A percentile compares a stretch with the other conserved stretches of the same genome.
phyloP scores from a whole-genome alignment of 2,329 filamentous ascomycete genomes.

The Cladophialophora immunda region DNA sequence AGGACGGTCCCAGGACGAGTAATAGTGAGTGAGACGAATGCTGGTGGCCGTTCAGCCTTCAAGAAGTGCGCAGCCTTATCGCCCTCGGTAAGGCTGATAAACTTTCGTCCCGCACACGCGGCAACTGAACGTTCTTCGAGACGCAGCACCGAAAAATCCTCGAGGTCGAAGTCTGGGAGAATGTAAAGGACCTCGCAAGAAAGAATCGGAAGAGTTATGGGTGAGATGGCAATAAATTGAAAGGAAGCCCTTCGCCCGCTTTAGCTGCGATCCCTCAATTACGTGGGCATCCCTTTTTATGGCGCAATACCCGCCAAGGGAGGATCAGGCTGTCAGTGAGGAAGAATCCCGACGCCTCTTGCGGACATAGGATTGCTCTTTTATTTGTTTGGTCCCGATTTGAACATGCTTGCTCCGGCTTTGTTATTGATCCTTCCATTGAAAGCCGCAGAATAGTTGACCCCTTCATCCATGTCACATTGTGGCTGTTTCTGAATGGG shows the following conservation, averaged over 20 bases:
- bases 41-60: not conserved
- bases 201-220: not conserved
- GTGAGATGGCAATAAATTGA: not conserved
- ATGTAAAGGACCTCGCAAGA: not conserved
- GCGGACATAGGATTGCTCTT: not conserved
- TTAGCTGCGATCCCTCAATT: not conserved
- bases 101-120: not conserved
- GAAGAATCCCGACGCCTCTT: not conserved
- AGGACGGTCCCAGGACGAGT: not conserved
- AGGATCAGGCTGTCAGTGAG: conserved; percentile 1
- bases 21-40: not conserved
- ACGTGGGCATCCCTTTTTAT: conserved; percentile 15
- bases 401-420: too few species aligned
- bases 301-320: conserved; percentile 19
- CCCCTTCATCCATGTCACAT: not conserved
- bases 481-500: not conserved
- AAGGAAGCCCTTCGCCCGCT: not conserved
- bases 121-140: not conserved
- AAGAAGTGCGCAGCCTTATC: not conserved
- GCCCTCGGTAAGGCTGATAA: not conserved
- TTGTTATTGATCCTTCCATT: too few species aligned
- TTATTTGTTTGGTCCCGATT: too few species aligned
- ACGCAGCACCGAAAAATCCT: not conserved
- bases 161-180: not conserved
- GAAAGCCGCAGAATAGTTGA: too few species aligned